Percentiles rank a stretch among this genome's conserved stretches.
These are phyloP conservation scores for Drosera capensis DNA, from an alignment of 148 eudicot genomes.

Conservation along the genomic window DNA sequence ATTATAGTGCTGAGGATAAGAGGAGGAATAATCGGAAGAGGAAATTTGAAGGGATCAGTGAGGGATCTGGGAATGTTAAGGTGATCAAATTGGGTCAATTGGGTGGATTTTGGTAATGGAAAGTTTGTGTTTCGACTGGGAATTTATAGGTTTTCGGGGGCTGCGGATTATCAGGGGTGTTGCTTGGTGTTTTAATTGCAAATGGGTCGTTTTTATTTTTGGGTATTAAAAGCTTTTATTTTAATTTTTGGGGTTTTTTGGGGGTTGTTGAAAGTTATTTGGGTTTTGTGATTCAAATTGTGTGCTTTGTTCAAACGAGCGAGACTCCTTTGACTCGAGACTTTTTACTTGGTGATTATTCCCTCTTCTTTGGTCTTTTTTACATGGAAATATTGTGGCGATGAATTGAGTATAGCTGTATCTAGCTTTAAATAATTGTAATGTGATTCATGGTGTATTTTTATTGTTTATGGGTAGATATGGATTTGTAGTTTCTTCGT, in stretches of 20 bases:
- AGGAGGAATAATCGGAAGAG: slow-evolving; percentile 18
- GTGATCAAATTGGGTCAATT: no score
- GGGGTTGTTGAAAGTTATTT: no score
- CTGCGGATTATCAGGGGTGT: slow-evolving; percentile 10
- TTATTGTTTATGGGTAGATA: slow-evolving; percentile 10
- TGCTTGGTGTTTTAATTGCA: slow-evolving; percentile 1
- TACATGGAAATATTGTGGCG: neutral
- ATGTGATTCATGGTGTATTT: slow-evolving; percentile 5
- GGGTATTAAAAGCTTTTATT: no score
- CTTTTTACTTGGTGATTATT: slow-evolving; percentile 6
- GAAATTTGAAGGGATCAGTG: slow-evolving; percentile 19
- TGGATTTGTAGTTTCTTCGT: slow-evolving; percentile 10
- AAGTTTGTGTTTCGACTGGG: neutral
- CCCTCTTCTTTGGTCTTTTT: slow-evolving; percentile 1
- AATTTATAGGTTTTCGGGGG: neutral
- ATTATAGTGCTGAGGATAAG: slow-evolving; percentile 1
- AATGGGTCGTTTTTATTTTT: neutral
- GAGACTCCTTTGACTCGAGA: slow-evolving; percentile 25
- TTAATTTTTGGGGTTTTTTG: no score
- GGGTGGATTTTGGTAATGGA: slow-evolving; percentile 19
- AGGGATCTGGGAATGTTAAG: slow-evolving; percentile 19
- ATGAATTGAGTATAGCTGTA: neutral
- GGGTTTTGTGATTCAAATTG: neutral
- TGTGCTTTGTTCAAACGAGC: slow-evolving; percentile 7
- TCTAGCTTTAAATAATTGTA: neutral